A percentile compares a stretch with the other conserved stretches of the same genome.
These are phyloP conservation scores for Voacanga thouarsii DNA, from an alignment of 257 asterid species.

Conservation along the genomic window DNA sequence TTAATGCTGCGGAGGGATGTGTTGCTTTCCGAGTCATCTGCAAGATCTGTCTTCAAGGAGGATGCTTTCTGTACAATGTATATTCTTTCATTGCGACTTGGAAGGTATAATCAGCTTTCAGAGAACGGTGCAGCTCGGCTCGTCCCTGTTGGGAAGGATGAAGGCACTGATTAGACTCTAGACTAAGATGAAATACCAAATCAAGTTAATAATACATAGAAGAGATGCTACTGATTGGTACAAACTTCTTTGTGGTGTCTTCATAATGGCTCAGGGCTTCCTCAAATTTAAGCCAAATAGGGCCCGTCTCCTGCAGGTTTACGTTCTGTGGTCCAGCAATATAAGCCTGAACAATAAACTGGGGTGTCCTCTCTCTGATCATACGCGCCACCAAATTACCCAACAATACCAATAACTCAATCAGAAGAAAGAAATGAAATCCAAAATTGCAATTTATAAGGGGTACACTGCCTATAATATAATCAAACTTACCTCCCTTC, in stretches of 20 bases:
- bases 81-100: background rate
- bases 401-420: background rate
- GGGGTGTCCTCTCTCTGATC: constrained; percentile 68
- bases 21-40: background rate
- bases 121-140: constrained; percentile 57
- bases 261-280: constrained; percentile 59
- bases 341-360: constrained; percentile 81
- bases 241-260: constrained; percentile 45
- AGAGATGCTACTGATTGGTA: background rate
- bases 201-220: background rate
- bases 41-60: background rate
- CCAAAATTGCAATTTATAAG: background rate
- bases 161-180: background rate
- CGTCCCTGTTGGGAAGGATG: constrained; percentile 33
- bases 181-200: background rate
- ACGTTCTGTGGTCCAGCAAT: constrained; percentile 83
- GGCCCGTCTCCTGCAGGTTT: constrained; percentile 64
- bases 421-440: background rate
- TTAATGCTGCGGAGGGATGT: background rate
- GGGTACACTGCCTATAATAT: background rate
- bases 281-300: constrained; percentile 59
- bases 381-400: background rate
- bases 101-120: constrained; percentile 30
- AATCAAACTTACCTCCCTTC: constrained; percentile 62
- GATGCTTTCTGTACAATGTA: background rate